Base-by-base conservation (phyloP, 164 flowering plant species). In the Warburgia ugandensis region DNA sequence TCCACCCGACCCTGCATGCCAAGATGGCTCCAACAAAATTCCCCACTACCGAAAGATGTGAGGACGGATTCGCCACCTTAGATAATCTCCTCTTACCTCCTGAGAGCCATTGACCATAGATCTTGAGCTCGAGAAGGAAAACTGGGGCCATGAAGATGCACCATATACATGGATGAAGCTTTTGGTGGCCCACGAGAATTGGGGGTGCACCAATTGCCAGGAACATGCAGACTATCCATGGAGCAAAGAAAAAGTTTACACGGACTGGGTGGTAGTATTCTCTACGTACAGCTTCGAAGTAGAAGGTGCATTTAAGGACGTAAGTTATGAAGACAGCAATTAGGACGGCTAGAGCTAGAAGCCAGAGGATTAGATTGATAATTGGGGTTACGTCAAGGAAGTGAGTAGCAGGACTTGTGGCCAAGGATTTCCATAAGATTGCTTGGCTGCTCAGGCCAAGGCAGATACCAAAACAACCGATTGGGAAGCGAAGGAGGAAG, bases 31-130 rank as follows among this genome's bases (percentile, higher is more conserved):
- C 96, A 0, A 89, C 89, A 26, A 94, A 94, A 61, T 94, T 94
- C 20, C 99, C 99, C 27, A 89, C 89, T 8, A 94, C 96, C 0
- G 97, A 86, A 6, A 89, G 73, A 66, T 89, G 99, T 0, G 94
- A 60, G 27, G 97, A 94, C 0, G 97, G 99, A 55, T 94, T 94
- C 0, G 84, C 97, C 2, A 94, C 99, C 62, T 79, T 79, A 42
- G 83, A 76, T 8, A 94, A 80, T 3, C 99, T 74, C 36, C 95
- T 58, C 63, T 79, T 86, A 11, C 99, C 99, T 1, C 95, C 97
- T 0, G 97, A 86, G 16, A 89, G 79, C 99, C 99, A 94, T 45
- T 94, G 96, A 2, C 97, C 99, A 50, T 94, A 89, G 44, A 94
- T 81, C 64, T 89, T 94, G 38, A 94, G 81, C 63, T 94, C 94